These are phyloP conservation scores for Mycena albidolilacea DNA, from an alignment of 768 basidiomycete genomes.

Conservation along the genomic window DNA sequence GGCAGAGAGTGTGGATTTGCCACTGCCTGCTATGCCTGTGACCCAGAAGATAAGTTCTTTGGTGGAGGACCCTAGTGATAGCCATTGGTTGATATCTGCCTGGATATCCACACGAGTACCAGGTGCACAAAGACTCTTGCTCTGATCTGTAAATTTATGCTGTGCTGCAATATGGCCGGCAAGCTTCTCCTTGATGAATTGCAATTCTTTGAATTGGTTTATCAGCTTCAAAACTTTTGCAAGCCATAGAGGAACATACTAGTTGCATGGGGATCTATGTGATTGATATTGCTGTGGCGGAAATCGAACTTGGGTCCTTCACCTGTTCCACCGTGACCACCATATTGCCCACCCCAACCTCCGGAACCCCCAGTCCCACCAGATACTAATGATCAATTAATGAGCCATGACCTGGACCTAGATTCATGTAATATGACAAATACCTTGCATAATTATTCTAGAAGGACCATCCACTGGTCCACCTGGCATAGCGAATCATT, in stretches of 20 bases:
- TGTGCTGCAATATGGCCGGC: too few species aligned
- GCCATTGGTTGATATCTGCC: conserved; percentile 6
- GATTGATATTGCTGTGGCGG: too few species aligned
- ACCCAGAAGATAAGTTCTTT: neutral
- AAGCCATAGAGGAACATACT: too few species aligned
- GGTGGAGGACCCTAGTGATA: conserved; percentile 4
- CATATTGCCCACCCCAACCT: too few species aligned
- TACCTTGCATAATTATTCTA: neutral
- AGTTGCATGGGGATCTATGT: too few species aligned
- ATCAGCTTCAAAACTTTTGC: too few species aligned
- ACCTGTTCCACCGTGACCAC: too few species aligned
- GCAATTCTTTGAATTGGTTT: too few species aligned
- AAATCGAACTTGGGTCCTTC: too few species aligned
- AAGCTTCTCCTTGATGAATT: too few species aligned
- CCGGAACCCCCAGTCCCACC: neutral
- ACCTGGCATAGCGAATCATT: conserved; percentile 8
- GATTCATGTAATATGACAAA: conserved; percentile 9
- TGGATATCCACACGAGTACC: conserved; percentile 19
- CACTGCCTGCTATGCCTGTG: conserved; percentile 4
- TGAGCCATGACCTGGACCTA: conserved; percentile 1
- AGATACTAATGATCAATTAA: neutral
- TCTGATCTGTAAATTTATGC: too few species aligned
- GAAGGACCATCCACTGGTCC: neutral
- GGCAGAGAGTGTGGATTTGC: conserved; percentile 17
- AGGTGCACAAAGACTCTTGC: conserved; percentile 6